These are phyloP conservation scores for Teunomyces atbi DNA, from an alignment of 805 yeast genomes.

Conservation along the genomic window DNA sequence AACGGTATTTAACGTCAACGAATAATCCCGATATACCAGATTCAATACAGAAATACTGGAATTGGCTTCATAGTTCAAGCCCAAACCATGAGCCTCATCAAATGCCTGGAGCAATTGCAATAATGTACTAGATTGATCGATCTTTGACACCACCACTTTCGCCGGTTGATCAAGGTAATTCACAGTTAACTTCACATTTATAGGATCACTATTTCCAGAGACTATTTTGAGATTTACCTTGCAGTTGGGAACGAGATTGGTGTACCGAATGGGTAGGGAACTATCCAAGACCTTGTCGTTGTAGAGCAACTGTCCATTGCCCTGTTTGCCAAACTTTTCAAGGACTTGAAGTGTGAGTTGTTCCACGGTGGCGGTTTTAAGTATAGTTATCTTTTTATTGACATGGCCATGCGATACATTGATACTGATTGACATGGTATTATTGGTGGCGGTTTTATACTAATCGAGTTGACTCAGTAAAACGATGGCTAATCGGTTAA, in stretches of 20 bases:
- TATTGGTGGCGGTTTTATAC: neutral
- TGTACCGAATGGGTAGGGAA: constrained; percentile 31
- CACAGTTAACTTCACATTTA: constrained; percentile 18
- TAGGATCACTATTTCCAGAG: neutral
- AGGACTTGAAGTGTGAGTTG: constrained; percentile 22
- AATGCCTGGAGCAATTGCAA: constrained; percentile 20
- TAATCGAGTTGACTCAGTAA: neutral
- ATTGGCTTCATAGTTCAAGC: constrained; percentile 1
- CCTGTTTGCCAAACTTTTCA: constrained; percentile 24
- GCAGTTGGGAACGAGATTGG: constrained; percentile 33
- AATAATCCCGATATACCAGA: neutral
- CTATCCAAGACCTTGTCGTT: constrained; percentile 31
- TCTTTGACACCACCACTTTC: constrained; percentile 9
- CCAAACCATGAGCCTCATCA: constrained; percentile 16
- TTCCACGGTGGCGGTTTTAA: constrained; percentile 24
- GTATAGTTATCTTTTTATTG: constrained; percentile 27
- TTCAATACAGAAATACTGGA: neutral
- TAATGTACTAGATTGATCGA: constrained; percentile 13
- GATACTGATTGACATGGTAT: constrained; percentile 24
- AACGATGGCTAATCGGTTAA: neutral
- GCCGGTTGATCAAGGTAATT: constrained; percentile 5
- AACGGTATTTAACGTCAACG: constrained; percentile 13
- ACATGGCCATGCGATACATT: constrained; percentile 15
- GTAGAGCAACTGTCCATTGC: constrained; percentile 24
- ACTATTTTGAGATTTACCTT: constrained; percentile 23